A percentile compares a stretch with the other conserved stretches of the same genome.
These are phyloP conservation scores for Edaphochlamys debaryana DNA, from an alignment of 139 green algal genomes.

Conservation along the genomic window DNA sequence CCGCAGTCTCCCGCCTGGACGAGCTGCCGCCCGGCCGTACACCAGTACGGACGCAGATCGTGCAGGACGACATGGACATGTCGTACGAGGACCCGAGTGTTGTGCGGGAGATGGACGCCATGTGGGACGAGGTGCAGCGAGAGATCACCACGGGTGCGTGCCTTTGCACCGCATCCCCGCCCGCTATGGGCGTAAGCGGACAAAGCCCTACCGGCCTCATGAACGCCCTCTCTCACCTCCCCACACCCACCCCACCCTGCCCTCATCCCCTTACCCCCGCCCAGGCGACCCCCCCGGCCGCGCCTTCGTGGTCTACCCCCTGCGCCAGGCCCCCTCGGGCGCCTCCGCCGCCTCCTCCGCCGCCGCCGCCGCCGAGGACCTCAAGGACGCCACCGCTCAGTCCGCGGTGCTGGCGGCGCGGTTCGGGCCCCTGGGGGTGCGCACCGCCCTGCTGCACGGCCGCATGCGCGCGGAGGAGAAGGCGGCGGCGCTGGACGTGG, in stretches of 20 bases:
- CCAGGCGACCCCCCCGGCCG: slow-evolving; percentile 44
- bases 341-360: background rate
- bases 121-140: slow-evolving; percentile 30
- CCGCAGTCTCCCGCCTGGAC: slow-evolving; percentile 57
- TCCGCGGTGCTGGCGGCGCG: slow-evolving; percentile 3
- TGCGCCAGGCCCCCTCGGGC: slow-evolving; percentile 14
- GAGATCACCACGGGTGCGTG: slow-evolving; percentile 31
- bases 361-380: slow-evolving; percentile 5
- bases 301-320: slow-evolving; percentile 70
- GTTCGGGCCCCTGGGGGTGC: slow-evolving; percentile 8
- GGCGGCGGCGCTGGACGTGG: slow-evolving; percentile 69
- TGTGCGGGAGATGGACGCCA: slow-evolving; percentile 18
- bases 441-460: slow-evolving; percentile 58
- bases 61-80: slow-evolving; percentile 26
- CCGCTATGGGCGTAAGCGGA: no score
- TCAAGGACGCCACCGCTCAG: slow-evolving; percentile 17
- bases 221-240: no score
- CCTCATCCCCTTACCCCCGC: no score
- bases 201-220: no score
- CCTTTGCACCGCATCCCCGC: no score
- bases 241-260: no score
- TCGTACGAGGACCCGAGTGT: background rate
- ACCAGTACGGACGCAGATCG: slow-evolving; percentile 50
- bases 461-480: slow-evolving; percentile 83
- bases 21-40: slow-evolving; percentile 78